Evolutionary conservation across 495 filamentous ascomycete genomes (phyloP), one percentile per base, ranked within the genome.

Genomic region (Aspergillus mulundensis): DNA sequence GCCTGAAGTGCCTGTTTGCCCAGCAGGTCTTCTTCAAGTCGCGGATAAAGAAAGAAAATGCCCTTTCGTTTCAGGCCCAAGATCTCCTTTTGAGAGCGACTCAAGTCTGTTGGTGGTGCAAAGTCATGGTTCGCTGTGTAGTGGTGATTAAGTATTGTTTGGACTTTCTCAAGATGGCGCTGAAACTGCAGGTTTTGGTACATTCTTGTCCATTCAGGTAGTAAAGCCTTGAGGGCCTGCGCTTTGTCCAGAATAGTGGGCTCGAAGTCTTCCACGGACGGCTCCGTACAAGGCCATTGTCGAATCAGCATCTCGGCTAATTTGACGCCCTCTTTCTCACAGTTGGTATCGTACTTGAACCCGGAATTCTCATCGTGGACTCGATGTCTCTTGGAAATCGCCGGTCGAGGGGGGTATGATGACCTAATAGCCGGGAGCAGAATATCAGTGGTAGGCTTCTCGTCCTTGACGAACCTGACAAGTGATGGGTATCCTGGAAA

Each of bases 131-230:
- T 18, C 7, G 8, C 12, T n/a, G 16, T 34, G 19, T 20, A 57
- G 20, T 61, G 59, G 3, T 21, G 38, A 48, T 56, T 48, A 3
- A 69, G 36, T 30, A 70, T 56, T 10, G 24, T 47, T 52, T 66
- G 58, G 5, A 68, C 52, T 8, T 63, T 18, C 10, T 61, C 20
- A 16, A 84, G 34, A 56, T 81, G 77, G 5, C 60, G 16, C 1
- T 66, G 69, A 1, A 85, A 59, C 45, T 77, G 66, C 10, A 66
- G 43, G 50, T 84, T 84, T 14, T 68, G 62, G 25, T 65, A 71
- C 28, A 77, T 56, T 0, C 78, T 71, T 28, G 59, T 36, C 82
- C 81, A 85, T 53, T 83, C 80, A 2, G 71, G 66, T 8, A 53
- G 32, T 18, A 83, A 60, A 1, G 52, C 57, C 3, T 75, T 59